phyloP scores from a whole-genome alignment of 768 basidiomycete genomes.

The Suillus occidentalis region DNA sequence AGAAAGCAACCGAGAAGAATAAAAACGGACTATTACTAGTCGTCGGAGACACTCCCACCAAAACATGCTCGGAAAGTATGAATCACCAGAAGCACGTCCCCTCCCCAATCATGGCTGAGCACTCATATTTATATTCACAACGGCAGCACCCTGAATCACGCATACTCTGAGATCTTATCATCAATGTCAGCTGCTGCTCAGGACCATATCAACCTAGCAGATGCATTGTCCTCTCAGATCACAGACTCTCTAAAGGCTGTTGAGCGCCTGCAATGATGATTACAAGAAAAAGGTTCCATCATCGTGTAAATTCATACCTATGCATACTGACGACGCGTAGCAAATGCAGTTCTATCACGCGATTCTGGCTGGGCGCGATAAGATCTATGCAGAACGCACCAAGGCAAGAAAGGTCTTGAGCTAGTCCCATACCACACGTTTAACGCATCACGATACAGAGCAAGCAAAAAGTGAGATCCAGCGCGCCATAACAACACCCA shows the following conservation, averaged over 20 bases:
- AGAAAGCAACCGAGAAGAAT: conserved; percentile 67
- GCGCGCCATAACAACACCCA: background rate
- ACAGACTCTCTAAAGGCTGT: conserved; percentile 61
- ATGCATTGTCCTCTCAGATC: conserved; percentile 57
- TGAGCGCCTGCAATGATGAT: conserved; percentile 63
- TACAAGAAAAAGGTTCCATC: conserved; percentile 61
- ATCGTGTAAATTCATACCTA: background rate
- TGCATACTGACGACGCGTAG: conserved; percentile 35
- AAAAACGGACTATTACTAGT: conserved; percentile 55
- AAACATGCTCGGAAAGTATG: conserved; percentile 52
- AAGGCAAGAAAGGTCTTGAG: conserved; percentile 55
- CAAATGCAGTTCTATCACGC: conserved; percentile 73
- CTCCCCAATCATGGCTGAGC: background rate
- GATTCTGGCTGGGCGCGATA: conserved; percentile 68
- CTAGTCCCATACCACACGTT: background rate
- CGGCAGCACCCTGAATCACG: conserved; percentile 68
- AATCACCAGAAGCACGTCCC: conserved; percentile 54
- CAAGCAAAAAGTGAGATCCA: conserved; percentile 32
- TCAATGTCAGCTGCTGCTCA: conserved; percentile 62
- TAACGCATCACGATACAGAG: conserved; percentile 16
- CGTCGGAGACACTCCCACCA: conserved; percentile 68
- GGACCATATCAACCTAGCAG: conserved; percentile 69
- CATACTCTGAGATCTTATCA: conserved; percentile 65
- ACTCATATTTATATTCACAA: conserved; percentile 16
- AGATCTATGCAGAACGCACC: conserved; percentile 60